Percentiles rank a stretch among this genome's conserved stretches.
Conservation (phyloP, 768 basidiomycete genomes). For the Arthromyces matolae region DNA sequence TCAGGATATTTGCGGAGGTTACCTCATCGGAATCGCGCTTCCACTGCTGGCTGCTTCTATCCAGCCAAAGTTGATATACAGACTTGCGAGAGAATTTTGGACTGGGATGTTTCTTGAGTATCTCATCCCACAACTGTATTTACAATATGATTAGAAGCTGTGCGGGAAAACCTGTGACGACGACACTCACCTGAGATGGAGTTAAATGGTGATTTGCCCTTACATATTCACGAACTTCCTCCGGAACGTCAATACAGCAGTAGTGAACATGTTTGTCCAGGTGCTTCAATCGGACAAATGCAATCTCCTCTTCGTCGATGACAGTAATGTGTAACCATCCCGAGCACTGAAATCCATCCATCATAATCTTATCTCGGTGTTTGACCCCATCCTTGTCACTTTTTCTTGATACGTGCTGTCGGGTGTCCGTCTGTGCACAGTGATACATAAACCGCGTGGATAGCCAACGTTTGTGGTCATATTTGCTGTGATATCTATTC, state of each 20-base stretch:
- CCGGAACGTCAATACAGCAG: neutral
- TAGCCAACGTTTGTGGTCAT: slow-evolving; percentile 3
- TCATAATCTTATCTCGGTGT: slow-evolving; percentile 20
- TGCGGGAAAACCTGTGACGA: neutral
- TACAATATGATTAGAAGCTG: neutral
- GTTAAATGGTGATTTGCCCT: neutral
- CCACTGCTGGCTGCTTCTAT: slow-evolving; percentile 17
- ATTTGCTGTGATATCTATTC: slow-evolving; percentile 8
- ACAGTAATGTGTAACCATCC: slow-evolving; percentile 24
- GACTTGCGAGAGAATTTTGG: slow-evolving; percentile 11
- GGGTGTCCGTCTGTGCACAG: slow-evolving; percentile 12
- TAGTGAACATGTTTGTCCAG: neutral
- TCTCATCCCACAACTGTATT: slow-evolving; percentile 19
- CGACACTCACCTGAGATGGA: slow-evolving; percentile 14
- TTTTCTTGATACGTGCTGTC: slow-evolving; percentile 18
- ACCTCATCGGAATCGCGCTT: slow-evolving; percentile 22
- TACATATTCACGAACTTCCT: neutral
- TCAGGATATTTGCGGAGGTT: slow-evolving; percentile 22
- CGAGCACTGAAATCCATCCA: slow-evolving; percentile 21
- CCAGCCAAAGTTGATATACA: slow-evolving; percentile 22
- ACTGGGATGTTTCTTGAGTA: slow-evolving; percentile 8
- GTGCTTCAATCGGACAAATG: slow-evolving; percentile 14
- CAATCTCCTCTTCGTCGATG: neutral
- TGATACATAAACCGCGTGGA: slow-evolving; percentile 11
- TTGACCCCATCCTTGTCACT: slow-evolving; percentile 15